Percentiles rank a stretch among this genome's conserved stretches.
These are phyloP conservation scores for Ananas comosus DNA, from an alignment of 176 grass and related monocot species.

Conservation along the genomic window DNA sequence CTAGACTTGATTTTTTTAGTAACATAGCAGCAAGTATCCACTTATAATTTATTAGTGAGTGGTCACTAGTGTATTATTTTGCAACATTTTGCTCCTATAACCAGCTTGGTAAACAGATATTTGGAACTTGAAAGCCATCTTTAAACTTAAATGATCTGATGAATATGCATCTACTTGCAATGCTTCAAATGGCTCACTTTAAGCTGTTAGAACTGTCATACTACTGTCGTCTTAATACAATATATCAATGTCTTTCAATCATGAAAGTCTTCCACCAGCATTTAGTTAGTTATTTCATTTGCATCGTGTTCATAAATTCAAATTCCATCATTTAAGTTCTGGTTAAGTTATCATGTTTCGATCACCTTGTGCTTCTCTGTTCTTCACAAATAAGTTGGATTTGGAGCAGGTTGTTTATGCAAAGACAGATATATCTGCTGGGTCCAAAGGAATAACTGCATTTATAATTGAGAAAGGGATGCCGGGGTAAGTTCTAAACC, in stretches of 20 bases:
- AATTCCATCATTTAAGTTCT: no score
- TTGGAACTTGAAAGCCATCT: not conserved
- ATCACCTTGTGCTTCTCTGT: not conserved
- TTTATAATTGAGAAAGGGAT: slow-evolving; percentile 99
- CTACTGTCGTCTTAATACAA: no score
- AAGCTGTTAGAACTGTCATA: not conserved
- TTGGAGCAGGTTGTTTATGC: slow-evolving; percentile 85
- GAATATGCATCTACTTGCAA: not conserved
- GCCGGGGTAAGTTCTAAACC: slow-evolving; percentile 50
- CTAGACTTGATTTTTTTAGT: not conserved
- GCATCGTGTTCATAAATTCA: no score
- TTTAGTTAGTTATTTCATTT: no score
- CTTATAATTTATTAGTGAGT: not conserved
- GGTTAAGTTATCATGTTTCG: not conserved
- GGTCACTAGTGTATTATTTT: slow-evolving; percentile 2
- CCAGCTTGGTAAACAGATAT: not conserved
- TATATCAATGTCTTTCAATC: no score
- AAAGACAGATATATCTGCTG: slow-evolving; percentile 77
- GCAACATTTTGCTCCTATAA: not conserved
- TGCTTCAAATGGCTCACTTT: no score
- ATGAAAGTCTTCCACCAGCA: no score
- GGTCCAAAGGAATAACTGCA: slow-evolving; percentile 93
- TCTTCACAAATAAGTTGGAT: slow-evolving; percentile 18
- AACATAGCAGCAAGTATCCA: not conserved
- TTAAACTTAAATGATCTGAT: not conserved